These are phyloP conservation scores for Cymodocea nodosa DNA, from an alignment of 116 monocot genomes.

Conservation along the genomic window DNA sequence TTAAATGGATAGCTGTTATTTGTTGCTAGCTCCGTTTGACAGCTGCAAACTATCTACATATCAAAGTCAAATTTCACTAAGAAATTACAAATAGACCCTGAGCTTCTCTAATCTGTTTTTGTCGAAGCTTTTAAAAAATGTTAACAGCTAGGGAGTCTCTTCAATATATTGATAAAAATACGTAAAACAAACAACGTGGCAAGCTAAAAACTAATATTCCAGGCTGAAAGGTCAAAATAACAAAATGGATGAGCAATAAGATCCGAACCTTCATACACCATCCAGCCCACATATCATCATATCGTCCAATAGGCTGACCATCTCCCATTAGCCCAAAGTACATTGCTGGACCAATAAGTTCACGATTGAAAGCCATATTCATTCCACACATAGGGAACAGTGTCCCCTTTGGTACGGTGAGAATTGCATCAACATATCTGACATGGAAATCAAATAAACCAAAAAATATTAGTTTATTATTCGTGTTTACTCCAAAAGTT, in stretches of 20 bases:
- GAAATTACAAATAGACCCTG: no score
- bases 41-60: no score
- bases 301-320: conserved; percentile 72
- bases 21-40: no score
- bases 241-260: not conserved
- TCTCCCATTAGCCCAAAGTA: conserved; percentile 84
- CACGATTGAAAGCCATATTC: conserved; percentile 71
- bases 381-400: conserved; percentile 77
- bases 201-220: no score
- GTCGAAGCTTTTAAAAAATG: no score
- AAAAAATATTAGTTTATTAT: not conserved
- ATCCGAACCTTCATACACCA: conserved; percentile 55
- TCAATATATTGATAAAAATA: not conserved
- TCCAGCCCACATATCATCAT: conserved; percentile 86
- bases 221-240: not conserved
- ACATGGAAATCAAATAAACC: conserved; percentile 2
- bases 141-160: no score
- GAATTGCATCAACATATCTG: conserved; percentile 67
- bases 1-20: no score
- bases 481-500: not conserved
- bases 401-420: conserved; percentile 62
- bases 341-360: conserved; percentile 72
- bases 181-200: not conserved
- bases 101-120: no score
- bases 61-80: no score